Base-by-base conservation (phyloP, 148 eudicot species). In the Rhododendron kiyosumense region DNA sequence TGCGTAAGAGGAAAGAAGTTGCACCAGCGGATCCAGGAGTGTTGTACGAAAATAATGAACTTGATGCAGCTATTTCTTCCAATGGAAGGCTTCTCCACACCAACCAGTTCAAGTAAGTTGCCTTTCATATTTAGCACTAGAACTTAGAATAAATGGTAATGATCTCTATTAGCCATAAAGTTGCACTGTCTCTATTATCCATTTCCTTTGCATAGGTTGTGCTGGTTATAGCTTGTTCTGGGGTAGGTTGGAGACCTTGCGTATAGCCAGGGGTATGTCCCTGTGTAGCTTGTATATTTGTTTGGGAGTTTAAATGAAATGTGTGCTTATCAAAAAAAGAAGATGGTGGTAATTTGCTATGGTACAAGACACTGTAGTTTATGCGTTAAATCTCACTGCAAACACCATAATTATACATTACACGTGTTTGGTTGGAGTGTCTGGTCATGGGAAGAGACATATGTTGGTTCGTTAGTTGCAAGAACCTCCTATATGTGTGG, bases 41-140 rank as follows among this genome's bases (percentile, higher is more conserved):
- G 34, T 57, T 93, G 45, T 93, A 93, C 32, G 36, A 84, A 46
- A 93, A 91, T 84, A 86, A 61, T 80, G 88, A 89, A 71, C 92
- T 93, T 82, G 95, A 93, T 89, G 86, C 88, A 28, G 74, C 28
- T 24, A 90, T 93, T 57, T 84, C 95, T 30, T 51, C 48, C n/a
- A 87, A 90, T 81, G 95, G 95, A 57, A 88, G 89, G 85, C 93
- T 93, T 88, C 85, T 90, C 38, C 95, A 91, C 74, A 85, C 93
- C 10, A 43, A 93, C 30, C 91, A 92, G 67, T 89, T 88, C 90
- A 89, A 81, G 94, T 93, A 90, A 90, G 88, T 1, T 22, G 20
- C 18, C 34, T 71, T 65, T 71, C 76, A 26, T 30, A 71, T 14
- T 30, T 30, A 12, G 38, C 15, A 67, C 34, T 26, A 67, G 34